phyloP scores from a whole-genome alignment of 2,329 filamentous ascomycete species.

The Colletotrichum tofieldiae region DNA sequence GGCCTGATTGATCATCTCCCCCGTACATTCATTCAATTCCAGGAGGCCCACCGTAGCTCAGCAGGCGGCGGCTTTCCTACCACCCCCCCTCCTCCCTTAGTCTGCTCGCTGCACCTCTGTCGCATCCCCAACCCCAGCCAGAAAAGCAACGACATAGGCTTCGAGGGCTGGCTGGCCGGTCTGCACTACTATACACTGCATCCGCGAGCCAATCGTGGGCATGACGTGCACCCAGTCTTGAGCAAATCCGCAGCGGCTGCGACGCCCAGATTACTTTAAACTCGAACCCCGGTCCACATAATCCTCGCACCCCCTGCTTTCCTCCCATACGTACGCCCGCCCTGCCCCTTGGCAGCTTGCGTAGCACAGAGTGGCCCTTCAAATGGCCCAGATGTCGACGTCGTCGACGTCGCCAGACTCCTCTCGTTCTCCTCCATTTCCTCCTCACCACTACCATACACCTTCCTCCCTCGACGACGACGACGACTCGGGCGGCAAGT shows the following conservation, averaged over 20 bases:
- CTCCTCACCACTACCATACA: not conserved
- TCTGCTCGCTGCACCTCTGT: slow-evolving; percentile 9
- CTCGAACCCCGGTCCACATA: slow-evolving; percentile 14
- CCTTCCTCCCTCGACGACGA: slow-evolving; percentile 4
- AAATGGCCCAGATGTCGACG: slow-evolving; percentile 36
- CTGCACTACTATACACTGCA: not conserved
- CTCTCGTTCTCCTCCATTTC: not conserved
- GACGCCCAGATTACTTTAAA: slow-evolving; percentile 36
- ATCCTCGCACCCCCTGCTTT: not conserved
- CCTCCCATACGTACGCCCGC: slow-evolving; percentile 13
- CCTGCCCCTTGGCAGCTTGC: slow-evolving; percentile 3
- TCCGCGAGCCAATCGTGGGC: slow-evolving; percentile 20
- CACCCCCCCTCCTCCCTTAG: slow-evolving; percentile 8
- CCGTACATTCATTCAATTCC: slow-evolving; percentile 5
- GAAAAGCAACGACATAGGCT: no score
- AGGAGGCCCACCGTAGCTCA: slow-evolving; percentile 29
- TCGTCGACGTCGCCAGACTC: slow-evolving; percentile 34
- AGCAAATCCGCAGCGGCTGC: slow-evolving; percentile 27
- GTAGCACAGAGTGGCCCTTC: slow-evolving; percentile 7
- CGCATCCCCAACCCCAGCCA: no score
- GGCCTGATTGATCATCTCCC: slow-evolving; percentile 13
- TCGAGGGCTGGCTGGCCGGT: slow-evolving; percentile 14
- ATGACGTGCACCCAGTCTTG: slow-evolving; percentile 35
- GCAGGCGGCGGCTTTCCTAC: not conserved
- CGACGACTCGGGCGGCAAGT: slow-evolving; percentile 31